phyloP scores from a whole-genome alignment of 2,329 filamentous ascomycete species.

The Aspergillus terreus region DNA sequence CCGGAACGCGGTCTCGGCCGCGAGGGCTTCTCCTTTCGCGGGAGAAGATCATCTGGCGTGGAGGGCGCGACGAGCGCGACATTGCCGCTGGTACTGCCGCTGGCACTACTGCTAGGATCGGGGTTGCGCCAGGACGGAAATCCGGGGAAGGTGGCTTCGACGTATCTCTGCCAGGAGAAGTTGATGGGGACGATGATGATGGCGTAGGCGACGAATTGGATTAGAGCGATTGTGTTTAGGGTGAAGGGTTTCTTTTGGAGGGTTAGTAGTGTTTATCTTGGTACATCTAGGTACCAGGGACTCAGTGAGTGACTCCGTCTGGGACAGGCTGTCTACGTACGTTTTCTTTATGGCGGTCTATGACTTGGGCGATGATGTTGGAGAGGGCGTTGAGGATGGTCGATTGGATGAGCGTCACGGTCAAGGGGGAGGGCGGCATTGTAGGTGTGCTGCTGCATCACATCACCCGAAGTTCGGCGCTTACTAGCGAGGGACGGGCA shows the following conservation, averaged over 20 bases:
- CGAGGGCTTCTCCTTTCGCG: conserved; percentile 11
- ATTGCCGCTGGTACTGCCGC: background rate
- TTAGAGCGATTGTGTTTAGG: conserved; percentile 64
- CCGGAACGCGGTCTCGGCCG: background rate
- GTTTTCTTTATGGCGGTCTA: conserved; percentile 33
- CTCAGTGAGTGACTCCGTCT: no score
- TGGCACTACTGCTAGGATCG: background rate
- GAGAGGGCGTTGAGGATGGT: conserved; percentile 36
- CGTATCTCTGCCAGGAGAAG: conserved; percentile 76
- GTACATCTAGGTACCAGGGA: background rate
- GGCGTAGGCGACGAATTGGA: conserved; percentile 75
- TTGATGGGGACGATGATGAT: conserved; percentile 75
- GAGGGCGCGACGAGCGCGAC: background rate
- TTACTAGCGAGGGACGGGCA: background rate
- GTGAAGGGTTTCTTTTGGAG: conserved; percentile 48
- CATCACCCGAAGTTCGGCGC: no score
- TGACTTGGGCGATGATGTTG: conserved; percentile 36
- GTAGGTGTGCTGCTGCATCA: background rate
- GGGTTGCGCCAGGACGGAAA: conserved; percentile 36
- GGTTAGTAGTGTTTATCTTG: background rate
- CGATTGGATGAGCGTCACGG: conserved; percentile 34
- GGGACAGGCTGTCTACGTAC: conserved; percentile 16
- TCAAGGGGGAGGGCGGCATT: conserved; percentile 27
- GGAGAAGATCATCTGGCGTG: background rate
- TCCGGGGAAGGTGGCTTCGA: conserved; percentile 72